These are phyloP conservation scores for Spatholobus suberectus DNA, from an alignment of 306 rosid genomes.

Conservation along the genomic window DNA sequence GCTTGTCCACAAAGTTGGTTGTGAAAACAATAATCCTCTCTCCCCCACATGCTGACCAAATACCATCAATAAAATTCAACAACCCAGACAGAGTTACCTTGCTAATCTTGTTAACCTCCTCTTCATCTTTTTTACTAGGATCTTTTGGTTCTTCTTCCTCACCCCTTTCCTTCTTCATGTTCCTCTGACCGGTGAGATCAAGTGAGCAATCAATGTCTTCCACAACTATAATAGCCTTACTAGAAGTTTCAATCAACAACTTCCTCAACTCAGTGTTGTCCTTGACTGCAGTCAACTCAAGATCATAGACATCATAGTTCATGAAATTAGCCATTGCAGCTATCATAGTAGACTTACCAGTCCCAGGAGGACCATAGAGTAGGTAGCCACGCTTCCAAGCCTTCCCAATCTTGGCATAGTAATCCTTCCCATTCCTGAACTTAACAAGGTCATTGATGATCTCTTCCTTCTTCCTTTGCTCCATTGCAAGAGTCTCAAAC, in stretches of 20 bases:
- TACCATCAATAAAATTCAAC: slow-evolving; percentile 51
- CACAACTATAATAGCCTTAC: slow-evolving; percentile 43
- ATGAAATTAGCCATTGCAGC: slow-evolving; percentile 49
- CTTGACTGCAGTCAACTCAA: slow-evolving; percentile 46
- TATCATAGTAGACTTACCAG: slow-evolving; percentile 47
- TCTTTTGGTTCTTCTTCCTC: slow-evolving; percentile 36
- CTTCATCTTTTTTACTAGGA: slow-evolving; percentile 37
- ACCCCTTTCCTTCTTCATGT: slow-evolving; percentile 15
- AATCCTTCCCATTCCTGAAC: slow-evolving; percentile 46
- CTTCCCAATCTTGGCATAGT: slow-evolving; percentile 44
- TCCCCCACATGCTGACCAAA: slow-evolving; percentile 50
- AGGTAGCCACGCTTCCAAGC: slow-evolving; percentile 48
- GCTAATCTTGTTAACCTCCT: slow-evolving; percentile 34
- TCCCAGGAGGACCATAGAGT: slow-evolving; percentile 41
- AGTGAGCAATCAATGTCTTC: slow-evolving; percentile 48
- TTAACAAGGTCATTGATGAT: slow-evolving; percentile 42
- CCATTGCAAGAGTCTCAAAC: slow-evolving; percentile 45
- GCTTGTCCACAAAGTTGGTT: slow-evolving; percentile 44
- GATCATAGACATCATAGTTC: slow-evolving; percentile 49
- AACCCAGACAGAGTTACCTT: slow-evolving; percentile 45
- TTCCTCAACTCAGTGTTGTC: slow-evolving; percentile 46
- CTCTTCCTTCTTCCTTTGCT: slow-evolving; percentile 40
- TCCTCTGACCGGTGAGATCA: slow-evolving; percentile 45
- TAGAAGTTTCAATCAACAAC: slow-evolving; percentile 41
- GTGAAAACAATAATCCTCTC: slow-evolving; percentile 48